Percentiles rank a stretch among this genome's conserved stretches.
Conservation (phyloP, 768 basidiomycete species). For the Chalciporus pseudorubinellus region DNA sequence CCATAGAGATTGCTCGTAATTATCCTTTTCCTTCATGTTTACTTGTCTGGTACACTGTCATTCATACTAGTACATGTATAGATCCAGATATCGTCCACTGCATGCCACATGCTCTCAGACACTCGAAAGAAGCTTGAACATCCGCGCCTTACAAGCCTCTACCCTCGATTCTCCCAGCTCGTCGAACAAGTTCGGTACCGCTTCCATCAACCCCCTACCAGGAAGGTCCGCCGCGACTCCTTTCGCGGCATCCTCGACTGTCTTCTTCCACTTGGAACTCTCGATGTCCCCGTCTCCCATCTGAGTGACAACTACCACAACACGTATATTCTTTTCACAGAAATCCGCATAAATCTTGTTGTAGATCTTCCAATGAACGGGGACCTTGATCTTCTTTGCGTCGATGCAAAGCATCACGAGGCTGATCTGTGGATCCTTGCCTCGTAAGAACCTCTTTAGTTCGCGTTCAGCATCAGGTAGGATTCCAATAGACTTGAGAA, state of each 20-base stretch:
- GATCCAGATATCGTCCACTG: neutral
- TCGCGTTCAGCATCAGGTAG: conserved; percentile 16
- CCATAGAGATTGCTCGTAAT: neutral
- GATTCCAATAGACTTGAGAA: conserved; percentile 1
- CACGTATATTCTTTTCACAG: conserved; percentile 3
- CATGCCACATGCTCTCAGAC: neutral
- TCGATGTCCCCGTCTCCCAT: conserved; percentile 8
- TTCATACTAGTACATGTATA: neutral
- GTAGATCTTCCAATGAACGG: conserved; percentile 20
- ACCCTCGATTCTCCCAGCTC: conserved; percentile 12
- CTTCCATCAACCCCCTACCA: conserved; percentile 14
- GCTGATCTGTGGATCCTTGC: conserved; percentile 9
- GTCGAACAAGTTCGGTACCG: conserved; percentile 14
- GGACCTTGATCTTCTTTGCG: conserved; percentile 15
- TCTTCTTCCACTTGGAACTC: conserved; percentile 15
- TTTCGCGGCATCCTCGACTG: conserved; percentile 8
- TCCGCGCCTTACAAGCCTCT: conserved; percentile 19
- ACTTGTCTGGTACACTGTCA: neutral
- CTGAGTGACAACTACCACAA: conserved; percentile 20
- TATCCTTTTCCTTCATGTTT: neutral
- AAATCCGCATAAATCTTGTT: conserved; percentile 18
- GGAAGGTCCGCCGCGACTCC: conserved; percentile 13
- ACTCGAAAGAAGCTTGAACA: conserved; percentile 20
- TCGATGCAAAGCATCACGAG: conserved; percentile 25
- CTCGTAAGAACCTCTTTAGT: conserved; percentile 15